Evolutionary conservation across 2,329 filamentous ascomycete genomes (phyloP).

Genomic region (Cladophialophora exuberans): DNA sequence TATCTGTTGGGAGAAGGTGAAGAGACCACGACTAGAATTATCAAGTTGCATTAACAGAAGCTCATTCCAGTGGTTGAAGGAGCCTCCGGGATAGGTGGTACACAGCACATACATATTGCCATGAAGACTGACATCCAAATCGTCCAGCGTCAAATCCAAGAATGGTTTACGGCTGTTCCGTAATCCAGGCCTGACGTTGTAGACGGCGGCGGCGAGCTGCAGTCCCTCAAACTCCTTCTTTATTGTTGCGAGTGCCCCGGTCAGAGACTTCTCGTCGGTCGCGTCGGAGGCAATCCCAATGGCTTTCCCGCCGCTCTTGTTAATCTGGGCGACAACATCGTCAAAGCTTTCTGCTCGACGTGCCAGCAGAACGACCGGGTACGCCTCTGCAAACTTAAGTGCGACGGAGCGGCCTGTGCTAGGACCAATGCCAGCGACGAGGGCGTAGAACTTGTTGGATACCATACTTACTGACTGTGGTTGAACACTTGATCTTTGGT

Average conservation of each 20-base stretch:
- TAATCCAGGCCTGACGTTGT: constrained; percentile 48
- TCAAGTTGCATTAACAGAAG: constrained; percentile 21
- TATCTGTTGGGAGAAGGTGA: constrained; percentile 52
- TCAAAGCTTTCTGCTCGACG: constrained; percentile 68
- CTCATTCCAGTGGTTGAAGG: neutral
- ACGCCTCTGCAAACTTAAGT: constrained; percentile 63
- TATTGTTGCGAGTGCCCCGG: constrained; percentile 49
- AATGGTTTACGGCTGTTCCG: constrained; percentile 33
- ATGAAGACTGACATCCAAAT: constrained; percentile 29
- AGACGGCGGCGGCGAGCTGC: constrained; percentile 50
- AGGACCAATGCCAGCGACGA: constrained; percentile 50
- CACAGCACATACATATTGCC: constrained; percentile 4
- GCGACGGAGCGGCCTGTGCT: constrained; percentile 48
- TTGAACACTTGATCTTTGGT: too few species aligned
- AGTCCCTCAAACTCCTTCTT: constrained; percentile 46
- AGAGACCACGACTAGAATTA: constrained; percentile 51
- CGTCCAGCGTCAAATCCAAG: constrained; percentile 32
- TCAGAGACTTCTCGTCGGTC: constrained; percentile 53
- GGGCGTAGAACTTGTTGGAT: constrained; percentile 38
- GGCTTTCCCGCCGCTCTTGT: constrained; percentile 67
- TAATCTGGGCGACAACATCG: constrained; percentile 70
- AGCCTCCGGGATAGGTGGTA: neutral
- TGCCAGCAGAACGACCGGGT: constrained; percentile 75
- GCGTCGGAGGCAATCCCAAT: constrained; percentile 72
- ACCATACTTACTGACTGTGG: too few species aligned